phyloP scores from a whole-genome alignment of 2,329 filamentous ascomycete species.

The Colletotrichum tamarilloi region DNA sequence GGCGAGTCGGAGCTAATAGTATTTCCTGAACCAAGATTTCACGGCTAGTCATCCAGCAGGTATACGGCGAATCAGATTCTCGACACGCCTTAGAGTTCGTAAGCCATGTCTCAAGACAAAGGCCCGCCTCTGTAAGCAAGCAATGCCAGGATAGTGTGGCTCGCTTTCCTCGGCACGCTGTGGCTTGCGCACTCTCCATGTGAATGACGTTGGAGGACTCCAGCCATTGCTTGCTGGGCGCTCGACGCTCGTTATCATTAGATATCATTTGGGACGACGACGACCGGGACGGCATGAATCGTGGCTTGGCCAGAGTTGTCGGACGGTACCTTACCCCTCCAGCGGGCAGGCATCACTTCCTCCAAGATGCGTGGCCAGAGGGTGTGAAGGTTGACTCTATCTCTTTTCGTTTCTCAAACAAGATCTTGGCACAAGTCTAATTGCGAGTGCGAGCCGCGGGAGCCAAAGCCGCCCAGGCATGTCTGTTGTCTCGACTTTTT shows the following conservation, averaged over 20 bases:
- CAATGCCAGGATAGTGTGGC: slow-evolving; percentile 14
- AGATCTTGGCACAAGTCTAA: background rate
- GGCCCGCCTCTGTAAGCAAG: slow-evolving; percentile 12
- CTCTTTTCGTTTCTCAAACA: background rate
- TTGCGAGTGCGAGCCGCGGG: background rate
- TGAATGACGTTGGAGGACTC: slow-evolving; percentile 10
- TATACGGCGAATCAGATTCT: background rate
- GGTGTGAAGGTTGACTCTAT: background rate
- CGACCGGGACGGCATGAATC: slow-evolving; percentile 7
- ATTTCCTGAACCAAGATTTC: background rate
- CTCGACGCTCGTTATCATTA: too few relatives aligned
- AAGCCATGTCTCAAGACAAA: slow-evolving; percentile 25
- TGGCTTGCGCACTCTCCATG: slow-evolving; percentile 7
- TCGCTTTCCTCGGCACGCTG: slow-evolving; percentile 14
- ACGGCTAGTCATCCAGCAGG: background rate
- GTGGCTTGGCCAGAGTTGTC: slow-evolving; percentile 1
- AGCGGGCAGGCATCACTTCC: background rate
- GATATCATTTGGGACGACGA: background rate
- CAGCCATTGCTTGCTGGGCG: background rate
- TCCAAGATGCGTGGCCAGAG: too few relatives aligned
- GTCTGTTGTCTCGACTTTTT: background rate
- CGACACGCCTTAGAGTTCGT: slow-evolving; percentile 4
- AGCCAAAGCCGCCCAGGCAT: background rate
- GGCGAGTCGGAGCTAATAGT: background rate
- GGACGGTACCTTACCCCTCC: background rate